Conservation (phyloP, 495 filamentous ascomycete genomes). For the Cercophora scortea region DNA sequence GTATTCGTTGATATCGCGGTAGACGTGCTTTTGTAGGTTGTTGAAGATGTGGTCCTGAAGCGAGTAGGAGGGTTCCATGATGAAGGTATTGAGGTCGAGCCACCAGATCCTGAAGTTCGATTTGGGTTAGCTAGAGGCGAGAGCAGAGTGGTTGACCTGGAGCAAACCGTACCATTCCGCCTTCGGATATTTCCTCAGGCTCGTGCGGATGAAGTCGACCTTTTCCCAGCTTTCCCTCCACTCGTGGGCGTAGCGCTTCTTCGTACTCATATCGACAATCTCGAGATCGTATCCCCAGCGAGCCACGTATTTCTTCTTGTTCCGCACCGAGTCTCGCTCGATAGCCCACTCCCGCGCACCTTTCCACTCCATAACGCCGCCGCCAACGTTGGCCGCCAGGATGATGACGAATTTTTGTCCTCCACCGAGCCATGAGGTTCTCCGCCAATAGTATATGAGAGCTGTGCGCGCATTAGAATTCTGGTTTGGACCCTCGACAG, state of each 20-base stretch:
- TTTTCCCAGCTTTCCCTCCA: constrained; percentile 99
- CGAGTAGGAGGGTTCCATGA: constrained; percentile 93
- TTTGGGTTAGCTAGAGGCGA: constrained; percentile 18
- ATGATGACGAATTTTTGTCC: constrained; percentile 92
- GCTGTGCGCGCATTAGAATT: constrained; percentile 19
- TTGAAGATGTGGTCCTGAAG: constrained; percentile 87
- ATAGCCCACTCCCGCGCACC: constrained; percentile 96
- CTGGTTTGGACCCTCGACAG: neutral
- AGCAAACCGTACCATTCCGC: constrained; percentile 77
- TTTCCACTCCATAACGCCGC: constrained; percentile 99
- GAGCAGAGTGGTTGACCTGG: neutral
- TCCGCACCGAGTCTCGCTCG: constrained; percentile 89
- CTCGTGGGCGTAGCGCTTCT: constrained; percentile 97
- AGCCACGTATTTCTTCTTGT: constrained; percentile 81
- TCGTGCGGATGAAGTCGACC: constrained; percentile 87
- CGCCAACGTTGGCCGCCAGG: constrained; percentile 85
- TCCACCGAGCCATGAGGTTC: constrained; percentile 55
- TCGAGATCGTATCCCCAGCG: constrained; percentile 95
- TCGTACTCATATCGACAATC: constrained; percentile 94
- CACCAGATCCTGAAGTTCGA: constrained; percentile 80
- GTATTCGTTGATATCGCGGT: constrained; percentile 93
- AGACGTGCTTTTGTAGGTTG: constrained; percentile 62
- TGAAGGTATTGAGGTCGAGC: constrained; percentile 94
- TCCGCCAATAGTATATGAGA: constrained; percentile 40
- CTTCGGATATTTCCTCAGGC: constrained; percentile 86